Base-by-base conservation (phyloP, 2,329 filamentous ascomycete genomes). In the Podosphaera aphanis region DNA sequence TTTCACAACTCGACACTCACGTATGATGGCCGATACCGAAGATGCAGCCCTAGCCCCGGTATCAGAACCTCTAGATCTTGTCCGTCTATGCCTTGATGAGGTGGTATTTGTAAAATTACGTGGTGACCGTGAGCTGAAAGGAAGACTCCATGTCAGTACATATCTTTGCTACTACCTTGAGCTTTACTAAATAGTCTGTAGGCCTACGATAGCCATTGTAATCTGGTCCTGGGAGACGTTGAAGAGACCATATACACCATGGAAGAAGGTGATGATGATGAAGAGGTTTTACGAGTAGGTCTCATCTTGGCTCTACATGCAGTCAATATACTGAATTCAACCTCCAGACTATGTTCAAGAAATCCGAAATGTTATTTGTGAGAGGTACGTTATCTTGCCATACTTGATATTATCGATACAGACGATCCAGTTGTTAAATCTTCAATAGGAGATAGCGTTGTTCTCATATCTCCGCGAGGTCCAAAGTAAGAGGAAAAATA, bases 171-270 rank as follows among this genome's bases (percentile, higher is more conserved):
- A 18, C 25, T 18, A 2, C 11, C 3, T 27, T 15, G 16, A 20
- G 33, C 23, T n/a, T 15, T 23, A 7, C 13, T 21, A 27, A 46
- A 33, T 13, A 13, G 5, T 16, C 16, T 36, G 23, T 48, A 98
- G 90, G 90, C 90, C 47, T 98, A 98, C 61, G 90, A 98, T 61
- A 93, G 84, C 58, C 90, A 98, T 63, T 98, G 92, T 71, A 98
- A 98, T 59, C 65, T 98, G 39, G 84, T 98, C 5, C 71, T 98
- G 5, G 88, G 90, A 46, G 90, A 98, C 53, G 90, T 95, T 3
- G 85, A 94, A 60, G 90, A 98, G 68, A 95, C 88, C 5, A 85
- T 98, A 53, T 98, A 93, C 60, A 70, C 88, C 29, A 78, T 93
- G 3, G 86, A 93, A 49, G 86, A 93, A 49, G 81, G 85, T 13